These are phyloP conservation scores for Sporopachydermia quercuum DNA, from an alignment of 805 yeast species.

Conservation along the genomic window DNA sequence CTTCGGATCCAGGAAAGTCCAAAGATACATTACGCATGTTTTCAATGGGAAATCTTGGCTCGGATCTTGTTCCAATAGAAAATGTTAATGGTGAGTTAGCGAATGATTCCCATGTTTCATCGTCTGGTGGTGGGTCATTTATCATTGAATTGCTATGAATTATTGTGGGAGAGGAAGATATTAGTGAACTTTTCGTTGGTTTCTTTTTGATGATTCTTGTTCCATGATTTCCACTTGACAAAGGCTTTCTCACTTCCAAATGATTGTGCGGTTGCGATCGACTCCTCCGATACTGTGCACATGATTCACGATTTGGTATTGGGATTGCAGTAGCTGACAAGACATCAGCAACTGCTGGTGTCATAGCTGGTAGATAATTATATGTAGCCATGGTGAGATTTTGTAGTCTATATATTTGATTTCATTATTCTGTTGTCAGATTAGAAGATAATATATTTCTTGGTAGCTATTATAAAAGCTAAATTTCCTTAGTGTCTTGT, in stretches of 20 bases:
- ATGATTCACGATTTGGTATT: neutral
- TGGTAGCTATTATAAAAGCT: no score
- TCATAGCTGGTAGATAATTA: neutral
- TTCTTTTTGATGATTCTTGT: neutral
- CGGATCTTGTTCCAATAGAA: neutral
- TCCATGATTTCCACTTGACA: neutral
- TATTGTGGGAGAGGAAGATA: neutral
- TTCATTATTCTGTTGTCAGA: no score
- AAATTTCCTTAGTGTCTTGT: no score
- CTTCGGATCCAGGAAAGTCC: neutral
- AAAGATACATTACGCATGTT: neutral
- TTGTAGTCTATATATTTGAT: no score
- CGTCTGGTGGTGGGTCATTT: neutral
- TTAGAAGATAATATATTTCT: no score
- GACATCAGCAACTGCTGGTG: neutral
- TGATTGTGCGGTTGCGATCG: no score
- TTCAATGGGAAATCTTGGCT: neutral
- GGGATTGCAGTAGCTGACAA: neutral
- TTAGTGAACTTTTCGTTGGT: neutral
- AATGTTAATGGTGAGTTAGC: neutral
- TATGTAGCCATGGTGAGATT: neutral
- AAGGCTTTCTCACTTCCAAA: neutral
- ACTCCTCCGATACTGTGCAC: no score
- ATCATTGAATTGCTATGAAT: neutral
- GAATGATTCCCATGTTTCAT: constrained; percentile 1